Evolutionary conservation across 2,329 filamentous ascomycete species (phyloP).

Genomic region (Ophiostoma pallidulum): DNA sequence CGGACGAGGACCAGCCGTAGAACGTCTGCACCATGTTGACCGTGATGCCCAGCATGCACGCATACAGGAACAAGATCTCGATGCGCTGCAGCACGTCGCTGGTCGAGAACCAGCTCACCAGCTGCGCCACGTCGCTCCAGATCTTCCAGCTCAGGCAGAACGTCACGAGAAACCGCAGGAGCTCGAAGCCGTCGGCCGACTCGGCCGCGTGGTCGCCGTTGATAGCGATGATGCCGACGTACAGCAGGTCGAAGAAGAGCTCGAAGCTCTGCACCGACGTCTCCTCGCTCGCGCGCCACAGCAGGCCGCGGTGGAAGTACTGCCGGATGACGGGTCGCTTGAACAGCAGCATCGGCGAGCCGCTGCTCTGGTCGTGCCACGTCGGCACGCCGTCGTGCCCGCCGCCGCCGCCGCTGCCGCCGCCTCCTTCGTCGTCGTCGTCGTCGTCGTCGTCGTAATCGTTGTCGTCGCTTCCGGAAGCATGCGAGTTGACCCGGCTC

Average conservation of each 20-base stretch:
- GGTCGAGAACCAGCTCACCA: constrained; percentile 53
- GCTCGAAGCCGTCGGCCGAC: constrained; percentile 40
- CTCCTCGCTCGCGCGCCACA: constrained; percentile 50
- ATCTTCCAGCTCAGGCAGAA: constrained; percentile 57
- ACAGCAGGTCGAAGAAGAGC: constrained; percentile 55
- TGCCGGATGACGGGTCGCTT: constrained; percentile 52
- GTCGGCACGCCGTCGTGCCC: constrained; percentile 9
- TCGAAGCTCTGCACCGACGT: constrained; percentile 56
- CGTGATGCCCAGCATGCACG: constrained; percentile 52
- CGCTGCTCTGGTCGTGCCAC: constrained; percentile 24
- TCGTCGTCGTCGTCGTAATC: constrained; percentile 11
- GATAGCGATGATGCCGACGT: constrained; percentile 55
- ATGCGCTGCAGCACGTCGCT: constrained; percentile 51
- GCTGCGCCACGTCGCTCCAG: constrained; percentile 48
- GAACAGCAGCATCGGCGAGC: constrained; percentile 43
- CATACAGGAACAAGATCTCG: constrained; percentile 50
- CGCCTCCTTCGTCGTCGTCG: constrained; percentile 15
- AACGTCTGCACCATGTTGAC: constrained; percentile 53
- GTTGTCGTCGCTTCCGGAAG: constrained; percentile 4
- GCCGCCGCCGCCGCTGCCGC: neutral
- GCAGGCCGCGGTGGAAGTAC: constrained; percentile 55
- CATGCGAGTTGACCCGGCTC: constrained; percentile 1
- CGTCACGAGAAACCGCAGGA: constrained; percentile 51
- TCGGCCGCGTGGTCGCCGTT: constrained; percentile 53
- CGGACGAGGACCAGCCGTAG: constrained; percentile 23